Evolutionary conservation across 2,329 filamentous ascomycete species (phyloP), one percentile per base, ranked within the genome.

Genomic region (Alternaria brassicicola): DNA sequence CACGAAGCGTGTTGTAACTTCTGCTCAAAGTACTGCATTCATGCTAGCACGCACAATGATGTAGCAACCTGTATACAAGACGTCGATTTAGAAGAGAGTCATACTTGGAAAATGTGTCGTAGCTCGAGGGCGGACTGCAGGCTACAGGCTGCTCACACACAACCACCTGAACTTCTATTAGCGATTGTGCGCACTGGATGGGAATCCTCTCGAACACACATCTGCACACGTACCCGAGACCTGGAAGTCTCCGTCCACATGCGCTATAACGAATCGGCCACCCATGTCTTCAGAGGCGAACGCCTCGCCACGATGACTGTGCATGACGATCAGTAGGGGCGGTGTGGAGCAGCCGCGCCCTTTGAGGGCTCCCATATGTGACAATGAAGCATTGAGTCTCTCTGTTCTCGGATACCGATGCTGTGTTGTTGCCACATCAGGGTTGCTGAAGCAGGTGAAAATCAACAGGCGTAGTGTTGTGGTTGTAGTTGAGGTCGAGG

Each of bases 291-390:
- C 8, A 42, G 52, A 49, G 25, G 43, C 33, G 43, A 55, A 49
- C 15, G 28, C 36, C 33, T 30, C 21, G 52, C 36, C 33, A 39
- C 21, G 43, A 48, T 42, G 43, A 55, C 52, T 55, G 49, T 43
- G 52, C 43, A 26, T 41, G 26, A n/a, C 28, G 35, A 39, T 48
- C 33, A 26, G 6, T 4, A 23, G 25, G 19, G 12, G 43, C 43
- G 43, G 43, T 47, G 43, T 47, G 26, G 43, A 47, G 28, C 43
- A 33, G 43, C 19, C 21, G 30, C 23, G 43, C 23, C 28, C 19
- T 47, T 23, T 31, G 43, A 6, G 31, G 23, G 21, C 13, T 13
- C 9, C 13, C 3, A 25, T 25, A 4, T 21, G 19, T 47, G n/a
- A n/a, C n/a, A 19, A 15, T 15, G 28, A 12, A 12, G 28, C 8